Percentiles rank a stretch among this genome's conserved stretches.
Evolutionary conservation across 2,329 filamentous ascomycete species (phyloP).

Genomic region (Dothistroma pini): DNA sequence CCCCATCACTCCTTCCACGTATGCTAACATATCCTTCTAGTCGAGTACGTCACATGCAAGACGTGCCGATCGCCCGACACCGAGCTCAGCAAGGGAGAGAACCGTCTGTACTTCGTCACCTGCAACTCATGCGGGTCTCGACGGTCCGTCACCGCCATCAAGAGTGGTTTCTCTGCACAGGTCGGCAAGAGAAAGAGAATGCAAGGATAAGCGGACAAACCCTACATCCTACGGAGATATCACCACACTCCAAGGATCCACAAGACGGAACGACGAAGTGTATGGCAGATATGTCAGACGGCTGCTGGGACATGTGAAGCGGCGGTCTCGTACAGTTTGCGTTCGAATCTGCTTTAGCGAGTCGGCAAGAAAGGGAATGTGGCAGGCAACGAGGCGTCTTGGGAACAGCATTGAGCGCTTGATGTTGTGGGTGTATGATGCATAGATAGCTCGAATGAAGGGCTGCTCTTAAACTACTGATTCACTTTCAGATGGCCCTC

Average conservation of each 20-base stretch:
- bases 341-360: neutral
- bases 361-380: neutral
- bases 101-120: conserved; percentile 97
- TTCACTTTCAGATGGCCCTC: too few species aligned
- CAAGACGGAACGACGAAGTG: neutral
- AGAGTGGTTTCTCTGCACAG: conserved; percentile 99
- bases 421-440: neutral
- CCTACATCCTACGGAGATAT: neutral
- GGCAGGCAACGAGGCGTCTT: conserved; percentile 1
- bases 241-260: neutral
- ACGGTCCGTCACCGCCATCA: conserved; percentile 94
- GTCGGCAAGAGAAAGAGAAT: conserved; percentile 98
- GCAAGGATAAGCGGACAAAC: conserved; percentile 35
- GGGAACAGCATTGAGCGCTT: neutral
- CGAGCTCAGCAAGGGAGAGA: conserved; percentile 97
- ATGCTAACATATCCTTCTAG: conserved; percentile 40
- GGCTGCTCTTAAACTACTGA: neutral
- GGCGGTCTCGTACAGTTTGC: neutral
- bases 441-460: neutral
- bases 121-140: conserved; percentile 69
- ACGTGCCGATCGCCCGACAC: conserved; percentile 94
- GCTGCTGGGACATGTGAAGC: neutral
- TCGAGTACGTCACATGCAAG: conserved; percentile 99
- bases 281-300: neutral
- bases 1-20: neutral